phyloP scores from a whole-genome alignment of 202 grass and related monocot genomes.

The Saccharum hybrid region DNA sequence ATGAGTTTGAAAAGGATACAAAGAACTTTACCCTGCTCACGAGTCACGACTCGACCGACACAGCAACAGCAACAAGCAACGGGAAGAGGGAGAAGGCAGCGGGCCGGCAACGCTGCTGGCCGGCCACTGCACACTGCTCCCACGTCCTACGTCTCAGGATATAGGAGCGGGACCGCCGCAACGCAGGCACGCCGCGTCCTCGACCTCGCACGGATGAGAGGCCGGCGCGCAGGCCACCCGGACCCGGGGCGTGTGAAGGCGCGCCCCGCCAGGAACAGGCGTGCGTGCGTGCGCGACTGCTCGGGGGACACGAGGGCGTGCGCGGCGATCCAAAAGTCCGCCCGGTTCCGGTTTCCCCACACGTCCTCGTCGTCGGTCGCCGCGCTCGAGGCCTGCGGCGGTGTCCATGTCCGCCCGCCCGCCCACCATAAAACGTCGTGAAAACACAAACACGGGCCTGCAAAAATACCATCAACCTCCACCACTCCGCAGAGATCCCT shows the following conservation, averaged over 20 bases:
- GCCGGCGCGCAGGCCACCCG: background rate
- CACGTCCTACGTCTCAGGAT: background rate
- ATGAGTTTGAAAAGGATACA: too few species aligned
- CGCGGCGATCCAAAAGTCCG: constrained; percentile 32
- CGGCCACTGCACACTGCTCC: background rate
- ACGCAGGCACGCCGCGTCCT: background rate
- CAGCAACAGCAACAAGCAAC: background rate
- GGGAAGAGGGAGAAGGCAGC: background rate
- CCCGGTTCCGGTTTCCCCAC: background rate
- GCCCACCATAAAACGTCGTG: too few species aligned
- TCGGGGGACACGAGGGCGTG: constrained; percentile 39
- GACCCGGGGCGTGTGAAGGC: background rate
- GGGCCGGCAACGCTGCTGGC: background rate
- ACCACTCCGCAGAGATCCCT: too few species aligned
- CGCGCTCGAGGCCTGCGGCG: background rate
- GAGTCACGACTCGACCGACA: background rate
- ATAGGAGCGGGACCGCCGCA: background rate
- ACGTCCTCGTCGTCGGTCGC: background rate
- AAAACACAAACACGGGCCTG: background rate
- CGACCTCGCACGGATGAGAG: background rate
- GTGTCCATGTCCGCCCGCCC: background rate
- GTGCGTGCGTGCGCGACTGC: background rate
- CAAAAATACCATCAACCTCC: background rate
- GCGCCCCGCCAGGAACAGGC: background rate
- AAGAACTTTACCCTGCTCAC: too few species aligned